Base-by-base conservation (phyloP, 768 basidiomycete species). In the Tubosaeta sp. region DNA sequence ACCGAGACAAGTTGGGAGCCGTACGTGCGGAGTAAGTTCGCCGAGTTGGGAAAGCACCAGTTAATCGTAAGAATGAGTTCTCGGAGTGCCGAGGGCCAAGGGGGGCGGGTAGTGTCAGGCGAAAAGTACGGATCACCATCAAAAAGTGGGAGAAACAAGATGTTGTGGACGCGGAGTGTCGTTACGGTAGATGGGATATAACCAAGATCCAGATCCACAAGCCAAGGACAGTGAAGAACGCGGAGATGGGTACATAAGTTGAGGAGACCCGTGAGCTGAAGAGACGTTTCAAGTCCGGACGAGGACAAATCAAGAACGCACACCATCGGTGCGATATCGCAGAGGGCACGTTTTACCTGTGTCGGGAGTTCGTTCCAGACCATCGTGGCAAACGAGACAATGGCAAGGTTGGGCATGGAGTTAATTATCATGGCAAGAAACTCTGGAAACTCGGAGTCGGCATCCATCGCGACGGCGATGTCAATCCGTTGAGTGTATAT, bases 401-500 rank as follows among this genome's bases (percentile, higher is more conserved):
- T 57, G 17, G 54, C 42, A 3, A 68, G 61, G 47, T 55, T 41
- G 2, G 53, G 50, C 53, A 69, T 55, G 49, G 19, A 47, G 17
- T 29, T n/a, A 37, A 67, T 57, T 27, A 62, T 39, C 14, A 46
- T 12, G 1, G 54, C 44, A 0, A 65, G 58, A 14, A 29, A 42
- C 2, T 55, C 43, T 22, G 22, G 22, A 2, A 43, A 43, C 2
- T 63, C 61, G 11, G 25, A 19, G 6, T 33, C 22, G 3, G 39
- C 19, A 6, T 46, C 32, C 3, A 34, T 66, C 63, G 27, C 67
- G 61, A 4, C 53, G 22, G 52, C 57, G 13, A 68, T 52, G 43
- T 68, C 67, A 14, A 68, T 38, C 31, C 66, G 59, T 16, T 63
- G 48, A 10, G 59, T 63, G 41, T 57, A 60, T 31, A 52, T 55